Evolutionary conservation across 176 grass and related monocot species (phyloP), one percentile per base, ranked within the genome.

Genomic region (Eragrostis nindensis): DNA sequence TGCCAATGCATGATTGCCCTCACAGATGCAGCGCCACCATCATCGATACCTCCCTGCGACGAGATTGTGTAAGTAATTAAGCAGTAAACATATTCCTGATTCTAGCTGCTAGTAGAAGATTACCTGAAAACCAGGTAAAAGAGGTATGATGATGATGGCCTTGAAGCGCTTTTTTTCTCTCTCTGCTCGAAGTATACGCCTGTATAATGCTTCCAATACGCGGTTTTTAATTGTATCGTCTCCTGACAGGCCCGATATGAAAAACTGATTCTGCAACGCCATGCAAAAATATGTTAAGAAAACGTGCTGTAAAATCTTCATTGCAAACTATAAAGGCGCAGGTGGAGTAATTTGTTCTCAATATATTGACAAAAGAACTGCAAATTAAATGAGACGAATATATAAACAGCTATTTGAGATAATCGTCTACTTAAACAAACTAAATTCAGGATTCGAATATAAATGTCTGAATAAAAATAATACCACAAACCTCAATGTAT

Each of bases 1-100:
- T 98, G 92, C 95, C 95, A 98, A 70, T 95, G 95, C 95, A 98
- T 98, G 74, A 98, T 98, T 89, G 95, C 95, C 82, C 95, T 89
- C 54, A 98, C 92, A 52, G 95, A 98, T 87, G 95, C 95, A 63
- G 95, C 95, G 70, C 95, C 92, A 45, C 88, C 88, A 65, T 98
- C 95, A 91, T 98, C 95, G 76, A 98, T 95, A 82, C 95, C 95
- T 83, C 95, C 95, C 92, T 98, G 70, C 71, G n/a, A 79, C 59
- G 47, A 83, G 38, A 85, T 49, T 57, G 55, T 46, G 45, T 82
- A 46, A 84, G 54, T 67, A 80, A 82, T 13, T 17, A 71, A 48
- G 53, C 1, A 81, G 46, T 9, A 46, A 77, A 62, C 30, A 39
- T 61, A 84, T 56, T 56, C 36, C n/a, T 32, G 68, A 61, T 61